Evolutionary conservation across 2,329 filamentous ascomycete species (phyloP), one percentile per base, ranked within the genome.

Genomic region (Chlorencoelia australis): DNA sequence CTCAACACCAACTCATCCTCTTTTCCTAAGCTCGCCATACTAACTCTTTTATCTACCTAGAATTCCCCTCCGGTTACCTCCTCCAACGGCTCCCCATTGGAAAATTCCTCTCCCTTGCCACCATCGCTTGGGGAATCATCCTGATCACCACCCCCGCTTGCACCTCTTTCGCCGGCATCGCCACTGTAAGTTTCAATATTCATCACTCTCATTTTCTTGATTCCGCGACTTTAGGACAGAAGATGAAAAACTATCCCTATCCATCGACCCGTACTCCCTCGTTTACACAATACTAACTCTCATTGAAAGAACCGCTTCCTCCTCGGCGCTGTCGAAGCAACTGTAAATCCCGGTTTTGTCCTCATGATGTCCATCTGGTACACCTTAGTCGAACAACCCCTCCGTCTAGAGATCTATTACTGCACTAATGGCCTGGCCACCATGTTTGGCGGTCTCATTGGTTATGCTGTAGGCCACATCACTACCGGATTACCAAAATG

Each of bases 101-200:
- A n/a, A 65, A 64, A 43, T 65, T 69, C 45, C 59, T 70, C 11
- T 62, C 60, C 1, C 27, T 50, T 15, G 62, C 62, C 21, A 64
- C 62, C 0, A 51, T 71, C 7, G 48, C 59, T 13, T 73, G 69
- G 69, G 68, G 67, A 3, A 50, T 59, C 5, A 62, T 71, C 10
- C 56, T 70, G 15, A 60, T 65, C 41, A 61, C 63, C 1, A 68
- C 63, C 0, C 64, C 66, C 7, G 69, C 65, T 24, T 71, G 68
- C 46, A 65, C 63, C 29, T 70, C 69, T 49, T 83, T 74, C 47
- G 60, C 63, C 0, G 73, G 76, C 1, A 73, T 76, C 1, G 67
- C 80, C 16, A 73, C 71, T 0, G n/a, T n/a, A n/a, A n/a, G n/a
- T n/a, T n/a, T n/a, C n/a, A n/a, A n/a, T n/a, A n/a, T n/a, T n/a